phyloP scores from a whole-genome alignment of 352 stramenopile genomes.

The Pythium catenulatum region DNA sequence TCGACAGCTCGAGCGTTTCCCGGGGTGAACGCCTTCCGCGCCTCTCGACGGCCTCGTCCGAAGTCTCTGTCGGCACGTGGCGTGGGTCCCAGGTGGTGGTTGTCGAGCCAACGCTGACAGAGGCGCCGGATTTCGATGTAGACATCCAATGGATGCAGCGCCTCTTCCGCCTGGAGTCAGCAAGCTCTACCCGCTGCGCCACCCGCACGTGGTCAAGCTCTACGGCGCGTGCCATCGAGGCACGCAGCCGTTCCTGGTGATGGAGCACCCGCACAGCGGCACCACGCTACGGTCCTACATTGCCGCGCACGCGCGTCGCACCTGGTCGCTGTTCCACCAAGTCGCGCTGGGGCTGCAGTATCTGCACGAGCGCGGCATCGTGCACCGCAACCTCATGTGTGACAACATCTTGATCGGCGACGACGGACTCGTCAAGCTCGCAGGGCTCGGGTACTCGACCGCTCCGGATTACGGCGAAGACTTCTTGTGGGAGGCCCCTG shows the following conservation, averaged over 20 bases:
- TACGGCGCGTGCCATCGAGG: background rate
- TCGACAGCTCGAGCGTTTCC: background rate
- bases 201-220: background rate
- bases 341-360: constrained; percentile 76
- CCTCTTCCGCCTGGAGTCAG: background rate
- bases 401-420: constrained; percentile 52
- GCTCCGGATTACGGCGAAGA: background rate
- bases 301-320: constrained; percentile 27
- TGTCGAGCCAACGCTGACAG: too few relatives aligned
- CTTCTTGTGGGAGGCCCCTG: constrained; percentile 27
- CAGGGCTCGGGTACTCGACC: constrained; percentile 10
- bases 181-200: background rate
- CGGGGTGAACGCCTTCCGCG: background rate
- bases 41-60: background rate
- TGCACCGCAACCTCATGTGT: constrained; percentile 29
- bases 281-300: background rate
- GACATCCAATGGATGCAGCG: background rate
- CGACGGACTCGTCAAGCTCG: background rate
- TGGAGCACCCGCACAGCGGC: background rate
- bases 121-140: too few relatives aligned
- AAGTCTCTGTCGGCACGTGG: background rate
- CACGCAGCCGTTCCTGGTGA: background rate
- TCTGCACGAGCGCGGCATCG: constrained; percentile 72
- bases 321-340: constrained; percentile 62
- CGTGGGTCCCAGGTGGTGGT: background rate